Percentiles rank a stretch among this genome's conserved stretches.
Evolutionary conservation across 2,329 filamentous ascomycete species (phyloP).

Genomic region (Penicillium concentricum): DNA sequence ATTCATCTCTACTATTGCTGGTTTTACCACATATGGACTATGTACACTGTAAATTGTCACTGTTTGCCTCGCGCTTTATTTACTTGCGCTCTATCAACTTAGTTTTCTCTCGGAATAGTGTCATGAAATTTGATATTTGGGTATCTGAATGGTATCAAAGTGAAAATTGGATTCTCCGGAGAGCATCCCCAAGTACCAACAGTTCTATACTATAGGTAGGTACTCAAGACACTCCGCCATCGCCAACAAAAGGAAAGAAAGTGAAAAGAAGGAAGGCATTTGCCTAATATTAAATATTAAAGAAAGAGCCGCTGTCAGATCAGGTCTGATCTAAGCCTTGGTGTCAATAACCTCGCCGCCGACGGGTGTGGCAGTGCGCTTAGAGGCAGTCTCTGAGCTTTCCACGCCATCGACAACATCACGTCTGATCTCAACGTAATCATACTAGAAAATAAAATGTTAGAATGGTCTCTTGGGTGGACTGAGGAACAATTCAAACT

Average conservation of each 20-base stretch:
- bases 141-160: conserved; percentile 12
- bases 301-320: conserved; percentile 4
- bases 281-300: conserved; percentile 9
- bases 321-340: conserved; percentile 22
- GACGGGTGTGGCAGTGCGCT: conserved; percentile 31
- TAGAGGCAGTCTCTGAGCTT: conserved; percentile 26
- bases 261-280: neutral
- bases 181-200: neutral
- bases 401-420: conserved; percentile 58
- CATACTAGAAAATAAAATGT: conserved; percentile 56
- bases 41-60: neutral
- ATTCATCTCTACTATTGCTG: too few relatives aligned
- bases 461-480: neutral
- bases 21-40: too few relatives aligned
- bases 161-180: neutral
- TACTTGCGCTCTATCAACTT: neutral
- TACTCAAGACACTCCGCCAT: neutral
- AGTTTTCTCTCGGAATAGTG: neutral
- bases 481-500: conserved; percentile 27
- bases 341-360: conserved; percentile 21
- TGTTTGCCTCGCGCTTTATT: neutral
- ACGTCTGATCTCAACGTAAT: conserved; percentile 81
- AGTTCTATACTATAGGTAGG: neutral
- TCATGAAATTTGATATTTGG: conserved; percentile 3
- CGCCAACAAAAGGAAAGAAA: neutral